Evolutionary conservation across 2,329 filamentous ascomycete genomes (phyloP), one percentile per base, ranked within the genome.

Genomic region (Arthrobotrys iridis): DNA sequence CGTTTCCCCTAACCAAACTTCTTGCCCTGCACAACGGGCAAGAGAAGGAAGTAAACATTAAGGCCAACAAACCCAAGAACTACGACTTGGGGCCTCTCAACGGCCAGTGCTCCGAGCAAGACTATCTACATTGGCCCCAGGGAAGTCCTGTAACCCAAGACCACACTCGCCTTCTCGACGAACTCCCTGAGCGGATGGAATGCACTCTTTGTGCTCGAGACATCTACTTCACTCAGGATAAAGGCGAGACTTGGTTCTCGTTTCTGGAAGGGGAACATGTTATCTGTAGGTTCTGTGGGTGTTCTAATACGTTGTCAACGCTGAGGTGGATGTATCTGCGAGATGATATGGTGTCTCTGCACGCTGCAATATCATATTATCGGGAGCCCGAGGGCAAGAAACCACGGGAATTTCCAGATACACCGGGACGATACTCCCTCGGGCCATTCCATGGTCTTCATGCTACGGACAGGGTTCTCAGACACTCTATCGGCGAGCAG

Each of bases 91-190:
- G 58, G 18, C 28, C 24, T 7, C 62, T 74, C 28, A 74, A 67
- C 15, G 35, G 46, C 4, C 52, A 48, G 7, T 37, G 63, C 40
- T 20, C 43, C 6, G 22, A 40, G 13, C 37, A 45, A 3, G 70
- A 74, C 26, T 74, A 74, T 10, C 70, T 74, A 10, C 70, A 67
- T 13, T 74, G 70, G 70, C 70, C 62, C 2, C 58, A 74, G 15
- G 70, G 70, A 10, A 55, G 37, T 2, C 62, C 70, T 6, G 5
- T 63, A 2, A 59, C 20, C 24, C 7, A 37, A n/a, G 40, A 22
- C 7, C 22, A 50, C 8, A 74, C 62, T n/a, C 55, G 55, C 2
- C 37, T 74, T 4, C 70, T 74, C 18, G 70, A 74, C 33, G 70
- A 74, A 13, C 52, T 74, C 24, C 55, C 70, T 0, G 70, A 74